phyloP scores from a whole-genome alignment of 129 eudicot species.

The Deinandra increscens region DNA sequence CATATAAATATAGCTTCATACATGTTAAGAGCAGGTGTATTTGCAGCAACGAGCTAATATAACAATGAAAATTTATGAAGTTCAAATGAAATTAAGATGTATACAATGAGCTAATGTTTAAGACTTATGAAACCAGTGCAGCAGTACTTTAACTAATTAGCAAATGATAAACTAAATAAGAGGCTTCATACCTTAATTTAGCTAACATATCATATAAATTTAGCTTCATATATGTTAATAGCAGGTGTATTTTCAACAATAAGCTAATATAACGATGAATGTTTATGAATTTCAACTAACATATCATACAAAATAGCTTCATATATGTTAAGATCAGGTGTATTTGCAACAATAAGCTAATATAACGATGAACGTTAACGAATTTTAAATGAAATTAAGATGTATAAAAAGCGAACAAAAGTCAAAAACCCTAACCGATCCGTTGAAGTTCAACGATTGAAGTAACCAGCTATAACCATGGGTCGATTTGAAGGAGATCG shows the following conservation, averaged over 20 bases:
- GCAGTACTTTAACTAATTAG: not conserved
- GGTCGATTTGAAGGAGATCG: conserved; percentile 53
- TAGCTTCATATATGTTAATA: too few relatives aligned
- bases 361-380: not conserved
- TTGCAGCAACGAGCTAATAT: too few relatives aligned
- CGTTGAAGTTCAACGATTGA: conserved; percentile 61
- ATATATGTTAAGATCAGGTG: not conserved
- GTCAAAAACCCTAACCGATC: conserved; percentile 67
- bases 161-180: not conserved
- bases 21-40: too few relatives aligned
- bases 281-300: too few relatives aligned
- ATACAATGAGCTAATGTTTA: too few relatives aligned
- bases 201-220: not conserved
- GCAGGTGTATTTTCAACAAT: too few relatives aligned
- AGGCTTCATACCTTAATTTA: not conserved
- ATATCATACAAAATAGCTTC: too few relatives aligned
- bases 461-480: conserved; percentile 63
- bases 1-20: not conserved
- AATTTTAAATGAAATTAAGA: conserved; percentile 1
- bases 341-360: not conserved
- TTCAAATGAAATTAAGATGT: too few relatives aligned
- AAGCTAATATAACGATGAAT: too few relatives aligned
- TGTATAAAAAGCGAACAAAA: conserved; percentile 11
- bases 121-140: too few relatives aligned
- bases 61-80: too few relatives aligned